Evolutionary conservation across 208 protist species (phyloP).

Genomic region (Endotrypanum monterogeii): DNA sequence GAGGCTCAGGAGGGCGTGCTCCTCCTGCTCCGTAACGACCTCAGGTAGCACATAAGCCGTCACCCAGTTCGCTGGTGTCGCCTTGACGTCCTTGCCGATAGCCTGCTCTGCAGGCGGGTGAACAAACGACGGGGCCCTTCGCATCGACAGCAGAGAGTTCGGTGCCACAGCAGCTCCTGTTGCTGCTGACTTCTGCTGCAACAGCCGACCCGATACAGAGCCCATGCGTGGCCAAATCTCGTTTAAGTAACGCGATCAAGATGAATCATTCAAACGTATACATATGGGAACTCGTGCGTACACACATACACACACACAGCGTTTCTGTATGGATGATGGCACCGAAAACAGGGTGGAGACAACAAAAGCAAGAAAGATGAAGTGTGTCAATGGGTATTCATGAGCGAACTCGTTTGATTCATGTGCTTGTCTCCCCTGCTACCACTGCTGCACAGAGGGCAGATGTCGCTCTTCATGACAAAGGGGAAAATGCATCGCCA

Average conservation of each 20-base stretch:
- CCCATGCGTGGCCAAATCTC: neutral
- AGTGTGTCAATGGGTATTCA: neutral
- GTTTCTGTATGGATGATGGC: neutral
- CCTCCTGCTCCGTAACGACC: slow-evolving; percentile 66
- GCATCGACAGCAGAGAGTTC: slow-evolving; percentile 58
- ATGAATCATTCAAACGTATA: neutral
- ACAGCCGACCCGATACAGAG: slow-evolving; percentile 1
- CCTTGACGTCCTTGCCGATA: slow-evolving; percentile 69
- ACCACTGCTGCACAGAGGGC: neutral
- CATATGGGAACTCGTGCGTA: neutral
- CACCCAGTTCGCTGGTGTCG: slow-evolving; percentile 65
- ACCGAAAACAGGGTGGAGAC: neutral
- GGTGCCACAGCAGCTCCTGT: slow-evolving; percentile 3
- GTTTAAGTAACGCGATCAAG: neutral
- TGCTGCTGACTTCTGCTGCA: neutral
- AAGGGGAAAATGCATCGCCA: neutral
- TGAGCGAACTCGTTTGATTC: neutral
- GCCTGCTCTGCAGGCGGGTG: slow-evolving; percentile 62
- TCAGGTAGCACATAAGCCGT: slow-evolving; percentile 79
- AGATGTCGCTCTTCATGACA: neutral
- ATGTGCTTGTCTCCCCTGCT: neutral
- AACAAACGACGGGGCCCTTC: slow-evolving; percentile 69
- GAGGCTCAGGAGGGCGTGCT: slow-evolving; percentile 60
- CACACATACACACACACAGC: neutral
- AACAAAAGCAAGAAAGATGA: neutral